Percentiles rank a stretch among this genome's conserved stretches.
These are phyloP conservation scores for Delonix regia DNA, from an alignment of 306 rosid species.

Conservation along the genomic window DNA sequence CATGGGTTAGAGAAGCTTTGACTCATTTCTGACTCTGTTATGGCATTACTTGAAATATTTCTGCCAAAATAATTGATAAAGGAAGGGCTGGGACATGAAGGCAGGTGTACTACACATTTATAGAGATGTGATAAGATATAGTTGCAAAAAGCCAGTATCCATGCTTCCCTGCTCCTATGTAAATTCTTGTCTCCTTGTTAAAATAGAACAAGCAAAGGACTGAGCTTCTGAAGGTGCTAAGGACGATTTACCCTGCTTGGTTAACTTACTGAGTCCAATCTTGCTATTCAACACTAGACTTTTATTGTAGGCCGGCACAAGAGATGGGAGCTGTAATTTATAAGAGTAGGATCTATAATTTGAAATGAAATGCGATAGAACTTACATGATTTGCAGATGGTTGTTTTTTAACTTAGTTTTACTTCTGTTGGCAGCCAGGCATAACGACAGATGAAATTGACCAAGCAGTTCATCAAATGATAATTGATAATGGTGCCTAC, in stretches of 20 bases:
- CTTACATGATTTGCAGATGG: constrained; percentile 13
- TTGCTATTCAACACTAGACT: neutral
- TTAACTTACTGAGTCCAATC: neutral
- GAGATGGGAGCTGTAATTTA: neutral
- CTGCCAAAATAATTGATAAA: neutral
- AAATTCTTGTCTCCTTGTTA: neutral
- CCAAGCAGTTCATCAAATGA: constrained; percentile 93
- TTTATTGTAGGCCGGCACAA: neutral
- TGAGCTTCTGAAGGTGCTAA: neutral
- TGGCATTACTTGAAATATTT: neutral
- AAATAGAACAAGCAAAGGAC: constrained; percentile 9
- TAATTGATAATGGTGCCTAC: constrained; percentile 90
- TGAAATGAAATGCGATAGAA: constrained; percentile 16
- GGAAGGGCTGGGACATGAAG: neutral
- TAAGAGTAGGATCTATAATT: neutral
- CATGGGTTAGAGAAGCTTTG: neutral
- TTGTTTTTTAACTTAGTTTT: constrained; percentile 38
- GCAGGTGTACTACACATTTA: neutral
- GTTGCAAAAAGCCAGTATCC: neutral
- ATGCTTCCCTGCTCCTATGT: neutral
- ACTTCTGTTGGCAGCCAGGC: constrained; percentile 94
- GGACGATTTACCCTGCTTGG: neutral
- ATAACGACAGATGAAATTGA: constrained; percentile 90
- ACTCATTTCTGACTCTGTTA: neutral
- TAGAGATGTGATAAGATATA: neutral